Evolutionary conservation across 1,284 basidiomycete species (phyloP).

Genomic region (Fistulina hepatica): DNA sequence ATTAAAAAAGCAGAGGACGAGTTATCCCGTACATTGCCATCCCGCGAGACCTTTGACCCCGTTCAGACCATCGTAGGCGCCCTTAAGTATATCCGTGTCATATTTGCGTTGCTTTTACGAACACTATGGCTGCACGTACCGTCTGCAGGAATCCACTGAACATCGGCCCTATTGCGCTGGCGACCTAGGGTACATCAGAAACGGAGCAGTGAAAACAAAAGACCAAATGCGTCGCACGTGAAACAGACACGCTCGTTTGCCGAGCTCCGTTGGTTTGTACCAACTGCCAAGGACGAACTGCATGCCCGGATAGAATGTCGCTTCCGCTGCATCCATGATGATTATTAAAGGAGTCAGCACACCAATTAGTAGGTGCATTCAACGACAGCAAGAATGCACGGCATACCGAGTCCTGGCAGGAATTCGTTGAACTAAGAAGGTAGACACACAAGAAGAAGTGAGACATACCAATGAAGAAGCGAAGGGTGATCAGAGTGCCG

Average conservation of each 20-base stretch:
- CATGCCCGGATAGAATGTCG: slow-evolving; percentile 32
- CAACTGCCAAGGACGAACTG: slow-evolving; percentile 34
- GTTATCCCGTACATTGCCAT: slow-evolving; percentile 33
- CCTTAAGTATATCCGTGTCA: slow-evolving; percentile 18
- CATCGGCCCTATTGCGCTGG: slow-evolving; percentile 31
- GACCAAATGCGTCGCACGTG: slow-evolving; percentile 21
- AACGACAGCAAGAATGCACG: too few relatives aligned
- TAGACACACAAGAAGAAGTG: background rate
- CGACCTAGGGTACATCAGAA: slow-evolving; percentile 18
- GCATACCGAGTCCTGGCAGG: slow-evolving; percentile 23
- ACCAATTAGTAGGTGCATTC: too few relatives aligned
- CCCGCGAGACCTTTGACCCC: slow-evolving; percentile 31
- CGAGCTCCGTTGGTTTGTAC: slow-evolving; percentile 32
- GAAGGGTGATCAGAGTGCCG: slow-evolving; percentile 21
- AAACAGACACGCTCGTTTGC: slow-evolving; percentile 31
- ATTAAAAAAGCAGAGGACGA: background rate
- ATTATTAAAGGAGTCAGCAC: too few relatives aligned
- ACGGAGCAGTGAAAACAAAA: slow-evolving; percentile 12
- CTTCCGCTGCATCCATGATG: too few relatives aligned
- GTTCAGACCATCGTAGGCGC: slow-evolving; percentile 33
- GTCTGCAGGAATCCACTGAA: slow-evolving; percentile 30
- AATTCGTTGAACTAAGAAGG: background rate
- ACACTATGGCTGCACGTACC: too few relatives aligned
- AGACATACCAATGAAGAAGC: slow-evolving; percentile 30
- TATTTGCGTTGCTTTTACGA: too few relatives aligned